Evolutionary conservation across 768 basidiomycete genomes (phyloP), one percentile per base, ranked within the genome.

Genomic region (Podaxis sp.): DNA sequence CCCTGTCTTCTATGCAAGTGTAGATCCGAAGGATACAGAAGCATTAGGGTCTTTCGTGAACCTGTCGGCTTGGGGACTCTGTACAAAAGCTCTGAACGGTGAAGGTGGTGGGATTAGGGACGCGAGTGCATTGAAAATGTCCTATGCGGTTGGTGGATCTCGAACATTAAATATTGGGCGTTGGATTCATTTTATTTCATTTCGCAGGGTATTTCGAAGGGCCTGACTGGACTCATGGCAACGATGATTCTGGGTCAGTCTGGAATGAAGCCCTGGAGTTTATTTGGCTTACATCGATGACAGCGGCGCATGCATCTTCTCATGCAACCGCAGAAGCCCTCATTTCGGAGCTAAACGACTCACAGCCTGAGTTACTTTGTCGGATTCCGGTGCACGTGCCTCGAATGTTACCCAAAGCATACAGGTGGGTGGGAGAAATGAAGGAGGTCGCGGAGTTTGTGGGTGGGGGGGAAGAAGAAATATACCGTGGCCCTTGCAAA

Each of bases 351-450:
- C 71, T 85, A 36, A 65, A 71, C 47, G 61, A 67, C 21, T 84
- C 82, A 14, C 80, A 84, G 66, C 78, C 82, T 3, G 66, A 63
- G 16, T 58, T 79, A 27, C 72, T 87, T 10, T 64, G 75, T 62
- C 73, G 76, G 21, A 70, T 83, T 51, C 71, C 72, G 3, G 66
- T 66, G 50, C 62, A 63, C 1, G 68, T 85, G 28, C 80, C 82
- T 4, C 60, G 69, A 36, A 83, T 85, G 83, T 69, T 84, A 18
- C 82, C 80, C n/a, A 88, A 86, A 63, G 82, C 83, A 3, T 86
- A 88, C 64, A 76, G 85, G 53, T 87, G 79, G 80, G 77, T 82
- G 13, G 81, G 79, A 50, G 85, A 87, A 73, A 87, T 85, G 85
- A 73, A 82, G 55, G 87, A 88, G 69, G 85, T 88, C 42, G 77